Evolutionary conservation across 768 basidiomycete genomes (phyloP), one percentile per base, ranked within the genome.

Genomic region (Guyanaporus albipodus): DNA sequence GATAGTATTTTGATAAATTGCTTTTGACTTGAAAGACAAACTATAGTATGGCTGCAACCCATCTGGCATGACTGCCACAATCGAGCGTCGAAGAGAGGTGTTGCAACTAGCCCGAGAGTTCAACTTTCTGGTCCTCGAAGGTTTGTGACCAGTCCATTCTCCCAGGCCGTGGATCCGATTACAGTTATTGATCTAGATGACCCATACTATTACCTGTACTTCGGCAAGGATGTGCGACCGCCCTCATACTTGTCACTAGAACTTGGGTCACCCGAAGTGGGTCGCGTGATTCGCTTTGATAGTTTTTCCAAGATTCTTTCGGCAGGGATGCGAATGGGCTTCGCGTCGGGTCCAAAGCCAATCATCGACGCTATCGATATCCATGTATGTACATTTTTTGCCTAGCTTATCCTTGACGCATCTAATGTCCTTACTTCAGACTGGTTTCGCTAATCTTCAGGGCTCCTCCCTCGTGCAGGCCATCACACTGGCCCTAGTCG

Each of bases 201-300:
- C 63, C 90, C 90, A 0, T 88, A 87, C 59, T 83, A 74, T 59
- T 84, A 81, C 55, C 66, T 91, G 44, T 89, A 91, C 68, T 93
- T 84, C 53, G 86, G 87, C 28, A 66, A 72, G 15, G 63, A 66
- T 8, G 72, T 80, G 21, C 75, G 84, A 14, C 80, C 82, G 11
- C 79, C 85, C 1, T 89, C 85, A 0, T 95, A 93, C 67, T 92
- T 94, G 60, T 73, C 78, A 31, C 74, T 95, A 29, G 93, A 96
- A 64, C 72, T 70, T 11, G 75, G 80, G 42, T 76, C 78, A 53
- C 73, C 76, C 12, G 77, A 82, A 55, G 75, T 78, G 19, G 93
- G 93, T 3, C 79, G 84, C 11, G 91, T 95, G 31, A 56, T 95
- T 17, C 80, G 93, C 32, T 91, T 95, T 63, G 93, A 96, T 62